Conservation (phyloP, 2,329 filamentous ascomycete species). For the Ceratocystis diversiconidia region DNA sequence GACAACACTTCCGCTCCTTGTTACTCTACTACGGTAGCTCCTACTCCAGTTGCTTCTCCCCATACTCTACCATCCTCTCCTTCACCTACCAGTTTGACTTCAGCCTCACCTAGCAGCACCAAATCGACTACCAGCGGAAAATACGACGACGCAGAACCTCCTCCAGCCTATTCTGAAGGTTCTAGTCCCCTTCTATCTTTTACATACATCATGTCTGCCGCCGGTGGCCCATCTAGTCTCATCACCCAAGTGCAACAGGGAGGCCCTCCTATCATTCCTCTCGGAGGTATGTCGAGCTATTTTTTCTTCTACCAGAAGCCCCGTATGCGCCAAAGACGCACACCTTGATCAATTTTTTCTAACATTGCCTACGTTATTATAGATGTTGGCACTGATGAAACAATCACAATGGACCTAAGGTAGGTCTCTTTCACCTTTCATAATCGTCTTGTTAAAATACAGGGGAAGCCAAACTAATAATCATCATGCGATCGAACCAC, state of each 20-base stretch:
- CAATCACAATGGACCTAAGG: conserved; percentile 88
- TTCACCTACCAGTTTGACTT: background rate
- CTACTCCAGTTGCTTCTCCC: background rate
- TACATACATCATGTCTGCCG: conserved; percentile 93
- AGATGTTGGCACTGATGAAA: conserved; percentile 82
- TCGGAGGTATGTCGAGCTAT: conserved; percentile 51
- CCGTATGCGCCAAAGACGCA: background rate
- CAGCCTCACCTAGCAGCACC: conserved; percentile 38
- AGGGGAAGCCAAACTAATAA: background rate
- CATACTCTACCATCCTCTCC: background rate
- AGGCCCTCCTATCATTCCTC: conserved; percentile 73
- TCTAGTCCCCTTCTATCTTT: conserved; percentile 85
- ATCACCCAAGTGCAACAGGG: conserved; percentile 98
- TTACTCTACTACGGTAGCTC: background rate
- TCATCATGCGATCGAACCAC: conserved; percentile 4
- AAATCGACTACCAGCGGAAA: conserved; percentile 65
- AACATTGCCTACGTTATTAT: conserved; percentile 12
- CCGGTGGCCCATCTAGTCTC: conserved; percentile 93
- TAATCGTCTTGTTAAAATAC: background rate
- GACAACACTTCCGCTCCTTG: conserved; percentile 27
- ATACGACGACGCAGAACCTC: conserved; percentile 74
- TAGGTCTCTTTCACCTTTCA: conserved; percentile 49
- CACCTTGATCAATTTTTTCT: conserved; percentile 16
- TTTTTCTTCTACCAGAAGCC: background rate
- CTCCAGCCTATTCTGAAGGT: conserved; percentile 91